These are phyloP conservation scores for Cajanus cajan DNA, from an alignment of 306 rosid genomes.

Conservation along the genomic window DNA sequence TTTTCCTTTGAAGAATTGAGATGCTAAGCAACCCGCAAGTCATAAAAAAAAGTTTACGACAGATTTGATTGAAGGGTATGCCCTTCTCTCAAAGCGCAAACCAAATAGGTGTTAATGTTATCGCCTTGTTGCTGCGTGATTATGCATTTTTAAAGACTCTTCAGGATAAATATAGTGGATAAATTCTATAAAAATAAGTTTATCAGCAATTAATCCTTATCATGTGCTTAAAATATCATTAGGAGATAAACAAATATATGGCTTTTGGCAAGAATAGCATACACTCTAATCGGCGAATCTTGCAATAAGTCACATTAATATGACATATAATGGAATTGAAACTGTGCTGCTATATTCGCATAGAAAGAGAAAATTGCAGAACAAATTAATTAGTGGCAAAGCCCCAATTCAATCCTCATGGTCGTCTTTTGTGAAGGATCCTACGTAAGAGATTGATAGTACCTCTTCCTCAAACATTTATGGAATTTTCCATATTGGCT, in stretches of 20 bases:
- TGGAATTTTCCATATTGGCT: conserved; percentile 61
- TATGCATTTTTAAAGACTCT: neutral
- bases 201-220: too few relatives aligned
- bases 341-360: conserved; percentile 70
- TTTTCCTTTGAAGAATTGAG: too few relatives aligned
- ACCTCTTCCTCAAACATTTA: too few relatives aligned
- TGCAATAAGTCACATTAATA: conserved; percentile 21
- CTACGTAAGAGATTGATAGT: conserved; percentile 62
- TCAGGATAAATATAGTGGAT: neutral
- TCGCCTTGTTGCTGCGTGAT: neutral
- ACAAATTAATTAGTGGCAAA: conserved; percentile 45
- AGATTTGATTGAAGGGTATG: neutral
- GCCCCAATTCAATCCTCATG: conserved; percentile 76
- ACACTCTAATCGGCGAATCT: conserved; percentile 6
- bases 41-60: neutral
- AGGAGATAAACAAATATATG: neutral
- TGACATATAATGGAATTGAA: too few relatives aligned
- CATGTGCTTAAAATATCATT: neutral
- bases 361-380: conserved; percentile 70
- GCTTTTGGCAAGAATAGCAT: neutral
- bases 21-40: too few relatives aligned
- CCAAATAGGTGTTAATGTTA: too few relatives aligned
- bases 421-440: conserved; percentile 76
- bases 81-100: too few relatives aligned
- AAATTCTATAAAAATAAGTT: neutral